Evolutionary conservation across 2,329 filamentous ascomycete genomes (phyloP).

Genomic region (Albophoma yamanashiensis): DNA sequence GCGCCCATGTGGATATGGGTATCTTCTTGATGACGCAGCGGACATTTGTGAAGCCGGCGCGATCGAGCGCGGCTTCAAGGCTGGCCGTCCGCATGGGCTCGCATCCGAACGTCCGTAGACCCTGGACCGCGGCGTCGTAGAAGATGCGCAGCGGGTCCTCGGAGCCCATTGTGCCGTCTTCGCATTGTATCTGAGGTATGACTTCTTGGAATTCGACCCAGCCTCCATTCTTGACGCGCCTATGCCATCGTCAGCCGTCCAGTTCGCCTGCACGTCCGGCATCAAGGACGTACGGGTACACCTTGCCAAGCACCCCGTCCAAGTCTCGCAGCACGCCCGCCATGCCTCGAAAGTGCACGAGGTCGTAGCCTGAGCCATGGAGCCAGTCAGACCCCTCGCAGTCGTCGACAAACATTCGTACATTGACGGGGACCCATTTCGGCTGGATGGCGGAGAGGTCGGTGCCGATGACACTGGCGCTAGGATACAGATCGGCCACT

Average conservation of each 20-base stretch:
- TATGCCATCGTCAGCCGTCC: conserved; percentile 5
- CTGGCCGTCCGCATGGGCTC: conserved; percentile 22
- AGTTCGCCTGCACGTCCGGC: neutral
- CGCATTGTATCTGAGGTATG: conserved; percentile 27
- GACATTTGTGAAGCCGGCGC: conserved; percentile 33
- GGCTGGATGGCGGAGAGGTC: conserved; percentile 36
- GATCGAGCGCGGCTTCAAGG: conserved; percentile 23
- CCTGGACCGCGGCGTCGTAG: conserved; percentile 18
- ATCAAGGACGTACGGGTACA: conserved; percentile 19
- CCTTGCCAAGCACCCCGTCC: conserved; percentile 30
- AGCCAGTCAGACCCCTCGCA: conserved; percentile 46
- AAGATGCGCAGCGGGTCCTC: conserved; percentile 26
- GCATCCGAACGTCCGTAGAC: conserved; percentile 25
- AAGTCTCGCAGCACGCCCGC: conserved; percentile 41
- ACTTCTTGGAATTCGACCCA: conserved; percentile 42
- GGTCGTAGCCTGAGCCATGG: conserved; percentile 41
- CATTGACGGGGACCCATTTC: conserved; percentile 43
- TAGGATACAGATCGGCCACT: conserved; percentile 31
- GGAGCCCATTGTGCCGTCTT: conserved; percentile 31
- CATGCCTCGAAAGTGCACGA: conserved; percentile 40
- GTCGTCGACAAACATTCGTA: conserved; percentile 53
- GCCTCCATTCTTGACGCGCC: conserved; percentile 33
- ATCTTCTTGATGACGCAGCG: conserved; percentile 30
- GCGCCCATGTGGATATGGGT: conserved; percentile 34
- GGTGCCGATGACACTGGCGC: conserved; percentile 27